A percentile compares a stretch with the other conserved stretches of the same genome.
phyloP scores from a whole-genome alignment of 202 grass and related monocot genomes.

The Dendrocalamus latiflorus region DNA sequence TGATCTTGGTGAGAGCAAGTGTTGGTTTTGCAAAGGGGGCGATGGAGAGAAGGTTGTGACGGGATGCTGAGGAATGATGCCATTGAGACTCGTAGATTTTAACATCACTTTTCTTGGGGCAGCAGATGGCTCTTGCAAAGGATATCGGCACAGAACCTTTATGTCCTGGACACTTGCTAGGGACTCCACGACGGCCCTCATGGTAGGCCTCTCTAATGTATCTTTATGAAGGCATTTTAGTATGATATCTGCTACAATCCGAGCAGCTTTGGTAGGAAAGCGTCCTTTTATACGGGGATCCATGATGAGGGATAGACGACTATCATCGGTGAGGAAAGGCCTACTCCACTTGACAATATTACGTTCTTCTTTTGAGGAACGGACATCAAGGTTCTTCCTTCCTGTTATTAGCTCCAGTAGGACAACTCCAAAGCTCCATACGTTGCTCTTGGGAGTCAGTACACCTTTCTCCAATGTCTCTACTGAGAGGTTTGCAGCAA shows the following conservation, averaged over 20 bases:
- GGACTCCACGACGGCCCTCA: constrained; percentile 68
- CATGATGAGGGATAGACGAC: constrained; percentile 87
- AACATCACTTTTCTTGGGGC: constrained; percentile 71
- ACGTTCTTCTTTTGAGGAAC: constrained; percentile 62
- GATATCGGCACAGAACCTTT: constrained; percentile 68
- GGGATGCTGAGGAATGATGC: constrained; percentile 49
- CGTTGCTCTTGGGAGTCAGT: constrained; percentile 91
- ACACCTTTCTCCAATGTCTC: constrained; percentile 94
- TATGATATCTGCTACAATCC: constrained; percentile 73
- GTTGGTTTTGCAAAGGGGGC: constrained; percentile 32
- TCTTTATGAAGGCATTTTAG: constrained; percentile 74
- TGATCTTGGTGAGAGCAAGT: constrained; percentile 36
- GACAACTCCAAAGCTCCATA: constrained; percentile 91
- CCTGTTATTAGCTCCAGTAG: constrained; percentile 91
- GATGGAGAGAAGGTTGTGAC: constrained; percentile 47
- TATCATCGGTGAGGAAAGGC: constrained; percentile 82
- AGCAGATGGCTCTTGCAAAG: constrained; percentile 69
- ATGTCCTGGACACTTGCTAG: constrained; percentile 71
- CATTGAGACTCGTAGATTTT: constrained; percentile 82
- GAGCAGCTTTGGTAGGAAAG: constrained; percentile 73
- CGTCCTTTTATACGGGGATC: constrained; percentile 89
- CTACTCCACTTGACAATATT: constrained; percentile 88
- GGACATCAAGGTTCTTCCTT: constrained; percentile 67
- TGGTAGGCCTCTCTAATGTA: constrained; percentile 79
- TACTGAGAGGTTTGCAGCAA: constrained; percentile 62